Base-by-base conservation (phyloP, 208 protist genomes). In the Angomonas ambiguus region DNA sequence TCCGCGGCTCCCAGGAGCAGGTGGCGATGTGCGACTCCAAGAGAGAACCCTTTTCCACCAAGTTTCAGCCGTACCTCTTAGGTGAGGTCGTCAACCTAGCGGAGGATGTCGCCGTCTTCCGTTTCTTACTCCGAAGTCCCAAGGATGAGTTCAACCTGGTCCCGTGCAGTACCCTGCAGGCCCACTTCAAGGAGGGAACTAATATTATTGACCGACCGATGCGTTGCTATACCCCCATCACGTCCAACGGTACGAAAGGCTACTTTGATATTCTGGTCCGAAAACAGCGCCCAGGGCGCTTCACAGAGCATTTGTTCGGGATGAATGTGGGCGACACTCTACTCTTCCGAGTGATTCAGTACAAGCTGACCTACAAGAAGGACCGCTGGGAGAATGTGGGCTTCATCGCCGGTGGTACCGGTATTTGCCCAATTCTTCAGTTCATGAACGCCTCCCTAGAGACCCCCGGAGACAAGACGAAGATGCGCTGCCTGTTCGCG, bases 371-470 rank as follows among this genome's bases (percentile, higher is more conserved):
- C 30, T 97, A 97, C 75, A 79, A 73, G 71, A 87, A 85, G 72
- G 84, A 90, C 71, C 69, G 74, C 25, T 94, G 86, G 77, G 70
- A 72, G n/a, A 69, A 95, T 41, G 81, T 95, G 16, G 93, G 90
- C 51, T 73, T 97, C 74, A 93, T 97, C 77, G 81, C 76, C 42
- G 93, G 91, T 57, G 93, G 93, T 67, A 95, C 95, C 1, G 95
- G 95, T 32, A 78, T 98, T 41, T 97, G 92, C 65, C 93, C 95
- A 1, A 87, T 97, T 65, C 74, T 96, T 32, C 95, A 98, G 80
- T 90, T 97, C 67, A 80, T 94, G 61, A 81, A 87, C 51, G 88
- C 83, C 67, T 87, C 89, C 32, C 74, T 95, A 28, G 86, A 95
- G 41, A 88, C 74, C 22, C 76, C 77, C 24, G 76, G 85, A 13